Base-by-base conservation (phyloP, 768 basidiomycete genomes). In the Mycena venus region DNA sequence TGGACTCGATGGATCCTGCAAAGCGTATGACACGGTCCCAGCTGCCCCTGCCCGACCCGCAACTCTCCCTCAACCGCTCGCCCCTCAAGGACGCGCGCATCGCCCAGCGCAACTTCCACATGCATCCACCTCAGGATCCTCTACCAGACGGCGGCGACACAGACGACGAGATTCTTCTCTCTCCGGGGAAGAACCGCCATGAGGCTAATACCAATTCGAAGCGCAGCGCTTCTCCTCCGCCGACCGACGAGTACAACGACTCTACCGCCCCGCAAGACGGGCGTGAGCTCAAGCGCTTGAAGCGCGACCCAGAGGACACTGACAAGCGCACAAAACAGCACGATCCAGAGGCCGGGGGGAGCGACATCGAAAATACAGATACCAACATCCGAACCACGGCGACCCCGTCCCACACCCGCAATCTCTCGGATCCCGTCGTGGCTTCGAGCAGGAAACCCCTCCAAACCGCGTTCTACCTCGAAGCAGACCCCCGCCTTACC, bases 1-100 rank as follows among this genome's bases (percentile, higher is more conserved):
- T 63, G 66, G 78, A 81, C 64, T 8, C 79, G 38, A 66, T 80
- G 67, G 81, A 82, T 66, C 59, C 79, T 47, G 82, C 82, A 65
- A 84, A 83, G 80, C 84, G 84, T 75, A 78, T 83, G 62, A 91
- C 89, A 21, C 86, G 91, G 78, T 92, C 90, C 56, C 90, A 90
- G 78, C 82, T 88, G 74, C 83, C 84, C 32, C 80, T 90, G 31
- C 83, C 88, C 31, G 86, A 91, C 80, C 79, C 90, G 27, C 83
- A 82, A 49, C 78, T 90, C 58, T 82, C 89, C 34, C 84, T 82
- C 58, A 73, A 85, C 38, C 81, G 83, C 32, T 91, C 90, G 25
- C 90, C 90, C 2, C 83, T 91, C 82, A 91, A 91, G 79, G 83
- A 85, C 78, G 90, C 90, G 61, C 85, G 86, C 60, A 85, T 77